Evolutionary conservation across 768 basidiomycete species (phyloP), one percentile per base, ranked within the genome.

Genomic region (Hygrophoropsis aurantiaca): DNA sequence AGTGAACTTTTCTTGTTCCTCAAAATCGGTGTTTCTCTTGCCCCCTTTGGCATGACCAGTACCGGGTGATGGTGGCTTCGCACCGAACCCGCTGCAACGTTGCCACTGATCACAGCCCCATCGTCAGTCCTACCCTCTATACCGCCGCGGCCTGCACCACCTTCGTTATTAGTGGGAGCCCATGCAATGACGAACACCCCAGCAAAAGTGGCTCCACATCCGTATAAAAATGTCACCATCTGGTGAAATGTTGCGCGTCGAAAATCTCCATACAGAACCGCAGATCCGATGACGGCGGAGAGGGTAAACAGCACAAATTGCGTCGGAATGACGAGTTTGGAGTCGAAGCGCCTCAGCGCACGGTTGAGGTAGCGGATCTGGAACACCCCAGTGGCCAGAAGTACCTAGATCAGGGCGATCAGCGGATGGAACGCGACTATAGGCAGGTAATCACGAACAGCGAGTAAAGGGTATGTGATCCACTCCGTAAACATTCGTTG

Each of bases 301-400:
- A 98, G 74, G 20, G 90, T 94, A 72, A 98, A 98, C 46, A 93
- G 76, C 24, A 95, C 92, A 63, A 97, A 98, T 73, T 97, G 94
- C 11, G 85, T 85, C 4, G 94, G 95, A 53, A 98, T 91, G 20
- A 97, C 94, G 43, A 85, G 88, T 71, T 97, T 95, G 66, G 89
- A 85, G 60, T 97, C 92, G 64, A 97, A 98, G 18, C 84, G 80
- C 84, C 91, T 94, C 38, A 97, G 65, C 6, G 94, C 94, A 47
- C 90, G 74, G 57, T 91, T 91, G 42, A 90, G 75, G 60, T 91
- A 92, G 54, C 78, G 75, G 50, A 93, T 85, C 69, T 93, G 90
- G n/a, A 88, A 84, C 40, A 92, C 61, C 3, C 89, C 91, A 16
- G 90, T 91, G 13, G 75, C 59, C 19, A 81, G 43, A 23, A 92